Conservation (phyloP, 192 early-diverging fungal genomes). For the Podila minutissima region DNA sequence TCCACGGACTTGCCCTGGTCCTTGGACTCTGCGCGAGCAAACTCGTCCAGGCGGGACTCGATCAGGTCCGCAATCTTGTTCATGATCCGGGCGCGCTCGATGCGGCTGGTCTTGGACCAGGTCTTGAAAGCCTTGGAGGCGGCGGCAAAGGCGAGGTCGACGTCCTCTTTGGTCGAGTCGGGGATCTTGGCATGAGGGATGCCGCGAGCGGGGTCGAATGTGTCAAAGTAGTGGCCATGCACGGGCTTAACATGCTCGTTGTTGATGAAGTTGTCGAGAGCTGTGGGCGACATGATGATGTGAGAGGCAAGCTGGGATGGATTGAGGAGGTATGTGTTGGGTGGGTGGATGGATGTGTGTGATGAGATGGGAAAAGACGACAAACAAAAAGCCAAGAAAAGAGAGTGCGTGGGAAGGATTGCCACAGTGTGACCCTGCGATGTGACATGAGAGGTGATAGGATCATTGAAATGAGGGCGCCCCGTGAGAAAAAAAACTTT, state of each 20-base stretch:
- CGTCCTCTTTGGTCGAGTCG: slow-evolving; percentile 62
- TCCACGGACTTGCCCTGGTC: slow-evolving; percentile 80
- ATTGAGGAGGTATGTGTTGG: neutral
- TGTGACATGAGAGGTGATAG: neutral
- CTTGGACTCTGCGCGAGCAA: slow-evolving; percentile 69
- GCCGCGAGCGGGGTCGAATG: slow-evolving; percentile 67
- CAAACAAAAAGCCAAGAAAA: neutral
- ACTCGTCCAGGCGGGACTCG: slow-evolving; percentile 62
- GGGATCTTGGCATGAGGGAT: slow-evolving; percentile 60
- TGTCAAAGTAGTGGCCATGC: slow-evolving; percentile 60
- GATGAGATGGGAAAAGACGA: neutral
- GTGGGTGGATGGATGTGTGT: neutral
- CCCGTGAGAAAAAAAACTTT: too few species aligned
- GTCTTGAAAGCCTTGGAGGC: slow-evolving; percentile 67
- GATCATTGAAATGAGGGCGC: neutral
- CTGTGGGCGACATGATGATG: slow-evolving; percentile 7
- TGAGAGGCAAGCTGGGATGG: neutral
- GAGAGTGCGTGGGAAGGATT: neutral
- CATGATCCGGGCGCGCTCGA: slow-evolving; percentile 61
- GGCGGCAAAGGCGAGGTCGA: slow-evolving; percentile 68
- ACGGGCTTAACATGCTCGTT: slow-evolving; percentile 59
- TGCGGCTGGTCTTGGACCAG: slow-evolving; percentile 66
- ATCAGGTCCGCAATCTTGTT: slow-evolving; percentile 64
- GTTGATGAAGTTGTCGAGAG: slow-evolving; percentile 69
- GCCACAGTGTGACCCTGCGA: too few species aligned